Evolutionary conservation across 768 basidiomycete species (phyloP).

Genomic region (Amanita subjunquillea): DNA sequence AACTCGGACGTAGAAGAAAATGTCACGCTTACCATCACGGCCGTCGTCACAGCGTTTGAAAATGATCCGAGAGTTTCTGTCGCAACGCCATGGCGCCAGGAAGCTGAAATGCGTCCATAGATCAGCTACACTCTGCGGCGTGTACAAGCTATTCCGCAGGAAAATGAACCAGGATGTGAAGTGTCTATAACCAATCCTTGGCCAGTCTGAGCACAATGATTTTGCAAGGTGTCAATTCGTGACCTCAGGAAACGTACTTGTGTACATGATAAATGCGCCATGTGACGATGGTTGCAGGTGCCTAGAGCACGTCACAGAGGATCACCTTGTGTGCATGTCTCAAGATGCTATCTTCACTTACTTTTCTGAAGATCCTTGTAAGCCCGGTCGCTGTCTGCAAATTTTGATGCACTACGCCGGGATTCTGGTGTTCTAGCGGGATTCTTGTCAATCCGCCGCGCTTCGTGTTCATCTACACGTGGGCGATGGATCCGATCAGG

Average conservation of each 20-base stretch:
- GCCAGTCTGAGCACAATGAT: background rate
- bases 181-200: background rate
- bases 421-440: constrained; percentile 3
- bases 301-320: background rate
- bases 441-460: constrained; percentile 3
- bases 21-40: background rate
- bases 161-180: background rate
- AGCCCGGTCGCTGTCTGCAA: background rate
- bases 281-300: background rate
- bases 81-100: background rate
- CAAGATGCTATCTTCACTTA: background rate
- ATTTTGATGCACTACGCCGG: background rate
- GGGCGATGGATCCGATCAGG: background rate
- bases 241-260: background rate
- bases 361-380: background rate
- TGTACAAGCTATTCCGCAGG: background rate
- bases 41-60: background rate
- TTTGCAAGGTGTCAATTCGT: background rate
- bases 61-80: constrained; percentile 1
- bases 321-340: background rate
- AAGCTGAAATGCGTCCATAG: background rate
- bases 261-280: background rate
- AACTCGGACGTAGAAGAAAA: constrained; percentile 5
- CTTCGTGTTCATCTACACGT: background rate
- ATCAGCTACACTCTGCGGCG: background rate